Percentiles rank a stretch among this genome's conserved stretches.
These are phyloP conservation scores for Verticillium tricorpus DNA, from an alignment of 2,329 filamentous ascomycete genomes.

Conservation along the genomic window DNA sequence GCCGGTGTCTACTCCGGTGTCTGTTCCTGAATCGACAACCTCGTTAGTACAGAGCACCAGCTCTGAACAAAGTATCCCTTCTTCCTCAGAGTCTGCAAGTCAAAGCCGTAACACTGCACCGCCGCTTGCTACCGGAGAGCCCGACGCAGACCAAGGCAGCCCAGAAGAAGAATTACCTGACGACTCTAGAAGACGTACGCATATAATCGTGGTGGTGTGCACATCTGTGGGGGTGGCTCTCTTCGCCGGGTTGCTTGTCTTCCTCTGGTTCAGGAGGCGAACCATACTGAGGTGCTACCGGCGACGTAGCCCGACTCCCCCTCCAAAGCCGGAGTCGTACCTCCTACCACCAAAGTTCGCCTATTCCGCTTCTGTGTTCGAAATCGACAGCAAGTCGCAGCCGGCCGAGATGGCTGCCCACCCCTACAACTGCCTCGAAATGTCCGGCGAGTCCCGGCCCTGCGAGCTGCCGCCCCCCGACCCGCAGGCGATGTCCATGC, in stretches of 20 bases:
- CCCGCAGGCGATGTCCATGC: neutral
- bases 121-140: no score
- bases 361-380: neutral
- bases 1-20: neutral
- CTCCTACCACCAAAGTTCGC: neutral
- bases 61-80: neutral
- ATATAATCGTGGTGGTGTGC: neutral
- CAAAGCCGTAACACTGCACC: neutral
- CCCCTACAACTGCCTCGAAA: neutral
- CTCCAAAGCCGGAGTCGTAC: neutral
- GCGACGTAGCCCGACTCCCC: neutral
- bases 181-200: no score
- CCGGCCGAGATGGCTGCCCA: neutral
- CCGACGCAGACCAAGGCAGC: no score
- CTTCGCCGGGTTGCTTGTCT: neutral
- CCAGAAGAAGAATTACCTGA: no score
- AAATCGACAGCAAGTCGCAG: neutral
- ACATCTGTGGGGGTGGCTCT: neutral
- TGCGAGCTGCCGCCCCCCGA: neutral
- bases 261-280: neutral
- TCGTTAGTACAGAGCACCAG: neutral
- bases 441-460: neutral
- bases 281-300: neutral
- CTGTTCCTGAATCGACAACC: neutral
- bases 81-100: neutral